Evolutionary conservation across 108 stramenopile genomes (phyloP), one percentile per base, ranked within the genome.

Genomic region (Aurantiochytrium sp.): DNA sequence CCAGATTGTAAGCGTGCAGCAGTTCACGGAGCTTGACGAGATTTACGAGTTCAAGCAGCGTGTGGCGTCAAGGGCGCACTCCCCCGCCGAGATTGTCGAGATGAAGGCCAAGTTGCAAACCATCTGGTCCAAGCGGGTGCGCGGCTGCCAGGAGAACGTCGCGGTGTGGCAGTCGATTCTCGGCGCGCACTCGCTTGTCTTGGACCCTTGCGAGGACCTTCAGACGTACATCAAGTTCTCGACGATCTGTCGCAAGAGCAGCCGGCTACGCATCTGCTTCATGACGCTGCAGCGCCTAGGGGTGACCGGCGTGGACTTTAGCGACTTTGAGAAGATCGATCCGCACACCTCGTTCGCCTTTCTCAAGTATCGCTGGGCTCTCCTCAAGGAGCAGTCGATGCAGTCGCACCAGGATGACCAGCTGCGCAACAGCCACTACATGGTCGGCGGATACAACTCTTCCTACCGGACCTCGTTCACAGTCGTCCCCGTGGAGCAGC

Each of bases 1-100:
- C 32, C 94, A 95, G 87, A 96, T 98, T 94, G 96, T 98, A 4
- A 94, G 95, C 52, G 96, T 95, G 55, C 97, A 98, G 90, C 95
- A 94, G 53, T 65, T 92, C 15, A 68, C 88, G 1, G 93, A 93
- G 90, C 90, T 98, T 92, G 98, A 99, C 88, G 99, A 98, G 89
- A 97, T 98, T 4, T 95, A 97, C 31, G 93, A 95, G 48, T 94
- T 92, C 52, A 91, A 92, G 50, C 95, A 95, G 89, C 85, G 95
- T 27, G 94, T 95, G 87, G 90, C 89, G 24, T 87, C 90, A 19
- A 86, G 90, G 8, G 24, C 6, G 10, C 45, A 81, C 45, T 27
- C 42, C 10, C 1, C 24, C 32, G 85, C 24, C 8, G 86, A 69
- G 41, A 12, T 52, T 30, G 65, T 22, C 15, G 27, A 30, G 52